Evolutionary conservation across 805 yeast species (phyloP).

Genomic region (Saccharomycopsis fermentans): DNA sequence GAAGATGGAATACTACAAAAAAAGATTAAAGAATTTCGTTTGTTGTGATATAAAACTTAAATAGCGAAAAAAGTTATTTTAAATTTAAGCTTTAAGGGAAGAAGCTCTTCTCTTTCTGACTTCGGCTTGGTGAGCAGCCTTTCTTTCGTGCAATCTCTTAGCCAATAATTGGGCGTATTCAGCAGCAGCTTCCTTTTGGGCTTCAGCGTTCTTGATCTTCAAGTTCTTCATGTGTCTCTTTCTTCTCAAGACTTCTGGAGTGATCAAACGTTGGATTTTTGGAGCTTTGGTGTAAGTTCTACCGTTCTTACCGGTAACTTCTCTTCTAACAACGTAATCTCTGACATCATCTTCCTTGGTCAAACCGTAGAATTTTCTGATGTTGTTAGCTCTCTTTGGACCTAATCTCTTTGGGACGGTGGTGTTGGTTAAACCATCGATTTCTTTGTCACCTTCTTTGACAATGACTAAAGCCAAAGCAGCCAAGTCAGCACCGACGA

Average conservation of each 20-base stretch:
- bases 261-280: conserved; percentile 98
- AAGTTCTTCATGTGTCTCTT: conserved; percentile 92
- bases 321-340: conserved; percentile 95
- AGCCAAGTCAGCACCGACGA: conserved; percentile 94
- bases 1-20: conserved; percentile 4
- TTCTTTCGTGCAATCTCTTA: conserved; percentile 95
- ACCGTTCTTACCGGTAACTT: conserved; percentile 87
- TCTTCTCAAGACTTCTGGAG: conserved; percentile 99
- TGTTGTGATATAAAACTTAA: not conserved
- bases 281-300: conserved; percentile 99
- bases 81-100: conserved; percentile 76
- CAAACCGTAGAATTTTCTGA: conserved; percentile 98
- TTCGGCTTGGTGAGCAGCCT: conserved; percentile 92
- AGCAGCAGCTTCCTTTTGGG: conserved; percentile 99
- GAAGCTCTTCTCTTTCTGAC: conserved; percentile 99
- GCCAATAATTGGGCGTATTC: conserved; percentile 99
- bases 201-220: conserved; percentile 95
- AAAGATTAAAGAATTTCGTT: not conserved
- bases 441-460: conserved; percentile 95
- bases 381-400: conserved; percentile 99
- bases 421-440: conserved; percentile 90
- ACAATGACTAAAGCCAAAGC: conserved; percentile 87
- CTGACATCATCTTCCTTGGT: conserved; percentile 80
- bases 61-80: not conserved
- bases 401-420: conserved; percentile 98